Evolutionary conservation across 169 alveolate species (phyloP), one percentile per base, ranked within the genome.

Genomic region (Babesia gibsoni): DNA sequence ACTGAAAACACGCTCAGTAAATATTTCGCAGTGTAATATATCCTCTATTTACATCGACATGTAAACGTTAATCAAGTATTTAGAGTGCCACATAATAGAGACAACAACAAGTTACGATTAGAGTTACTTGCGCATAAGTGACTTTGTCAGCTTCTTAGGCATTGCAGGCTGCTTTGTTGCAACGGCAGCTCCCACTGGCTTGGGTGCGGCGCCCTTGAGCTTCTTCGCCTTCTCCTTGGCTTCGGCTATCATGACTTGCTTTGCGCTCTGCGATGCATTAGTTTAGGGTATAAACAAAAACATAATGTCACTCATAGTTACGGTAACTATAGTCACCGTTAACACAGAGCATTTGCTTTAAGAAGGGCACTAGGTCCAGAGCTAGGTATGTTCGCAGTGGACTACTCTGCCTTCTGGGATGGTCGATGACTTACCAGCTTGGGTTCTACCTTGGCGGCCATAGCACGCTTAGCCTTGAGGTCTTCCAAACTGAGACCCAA

Each of bases 401-500:
- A 33, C 67, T 37, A 43, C 67, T 56, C 66, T 56, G 37, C 70
- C 67, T 43, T 52, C 66, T 32, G 18, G 45, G 14, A n/a, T 10
- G 29, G 36, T 45, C 18, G 20, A 56, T 23, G 8, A 42, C 73
- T 1, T 56, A 73, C 83, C 72, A 73, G 52, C 50, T 73, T 73
- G 4, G 83, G 52, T 2, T 58, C 72, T 23, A 61, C 50, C 73
- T 73, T 73, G 45, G 83, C 43, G 33, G 83, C 83, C 3, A 48
- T 52, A 10, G 83, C 67, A 35, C 79, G 67, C 70, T 66, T 74
- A 20, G 78, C 54, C 73, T 92, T 91, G 77, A 97, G 90, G 84
- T 97, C 99, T 42, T 96, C 99, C 35, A 97, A 84, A 43, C 97
- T 91, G 58, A 96, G 89, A 42, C 99, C 99, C 42, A 93, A 98